Evolutionary conservation across 371 early-diverging fungal species (phyloP), one percentile per base, ranked within the genome.

Genomic region (Circinella minor): DNA sequence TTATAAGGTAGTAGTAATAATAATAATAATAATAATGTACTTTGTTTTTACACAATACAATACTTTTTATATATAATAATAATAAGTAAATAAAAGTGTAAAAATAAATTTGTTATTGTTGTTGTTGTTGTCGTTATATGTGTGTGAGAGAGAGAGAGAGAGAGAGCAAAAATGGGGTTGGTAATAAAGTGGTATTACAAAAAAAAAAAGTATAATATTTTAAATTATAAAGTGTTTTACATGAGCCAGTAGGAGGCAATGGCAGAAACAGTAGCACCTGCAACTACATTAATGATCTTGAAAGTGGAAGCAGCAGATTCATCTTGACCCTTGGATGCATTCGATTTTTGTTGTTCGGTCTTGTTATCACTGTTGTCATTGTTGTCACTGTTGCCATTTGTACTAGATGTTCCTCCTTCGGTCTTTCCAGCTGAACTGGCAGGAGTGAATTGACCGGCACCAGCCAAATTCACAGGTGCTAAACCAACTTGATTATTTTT

Each of bases 401-500:
- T 27, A 27, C 2, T 27, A 36, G 70, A 55, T n/a, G 55, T 37
- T 14, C 43, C 38, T 49, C 14, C 48, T 37, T 27, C 27, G 10
- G 15, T 20, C 10, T 13, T 18, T 6, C n/a, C 20, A 13, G 51
- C 17, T 20, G 70, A 65, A 17, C 17, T 37, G 5, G 60, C 43
- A 17, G 61, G 38, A 54, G 18, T 65, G 59, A 15, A 37, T 34
- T 49, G 63, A 18, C 43, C 47, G n/a, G 27, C 39, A 27, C 47
- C 39, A 38, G 37, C 20, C 34, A 63, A 37, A 49, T 55, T 62
- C 6, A 71, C 65, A 11, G 77, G 71, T 39, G 79, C 75, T 18
- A 79, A 65, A 14, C 81, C 77, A 13, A 79, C 73, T 10, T 69
- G 64, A 34, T 75, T 68, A 13, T 72, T 47, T 14, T 74, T 67